Conservation (phyloP, 2,329 filamentous ascomycete genomes). For the Fusarium lyarnte region DNA sequence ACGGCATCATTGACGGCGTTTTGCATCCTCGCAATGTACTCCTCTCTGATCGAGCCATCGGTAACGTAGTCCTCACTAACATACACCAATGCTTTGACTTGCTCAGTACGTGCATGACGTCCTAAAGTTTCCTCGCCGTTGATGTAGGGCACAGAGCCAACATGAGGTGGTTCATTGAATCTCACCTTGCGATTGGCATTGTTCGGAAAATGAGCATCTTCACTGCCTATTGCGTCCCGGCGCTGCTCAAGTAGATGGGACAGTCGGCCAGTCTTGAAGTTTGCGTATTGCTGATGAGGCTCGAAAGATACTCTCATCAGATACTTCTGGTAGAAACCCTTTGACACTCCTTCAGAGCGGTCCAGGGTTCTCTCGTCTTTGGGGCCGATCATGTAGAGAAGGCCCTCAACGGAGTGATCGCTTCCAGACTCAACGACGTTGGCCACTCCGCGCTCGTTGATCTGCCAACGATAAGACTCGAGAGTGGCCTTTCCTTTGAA, state of each 20-base stretch:
- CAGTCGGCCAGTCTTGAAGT: not conserved
- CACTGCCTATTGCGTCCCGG: not conserved
- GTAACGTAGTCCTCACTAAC: not conserved
- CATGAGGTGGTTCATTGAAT: not conserved
- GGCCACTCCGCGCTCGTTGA: constrained; percentile 3
- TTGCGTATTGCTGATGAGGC: not conserved
- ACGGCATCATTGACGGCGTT: not conserved
- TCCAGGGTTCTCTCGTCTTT: not conserved
- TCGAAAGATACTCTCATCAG: not conserved
- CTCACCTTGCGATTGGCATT: not conserved
- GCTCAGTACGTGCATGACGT: not conserved
- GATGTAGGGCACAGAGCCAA: not conserved
- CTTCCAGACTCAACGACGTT: not conserved
- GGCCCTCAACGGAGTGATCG: not conserved
- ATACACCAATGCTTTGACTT: constrained; percentile 1
- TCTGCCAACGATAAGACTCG: not conserved
- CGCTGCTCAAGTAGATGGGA: not conserved
- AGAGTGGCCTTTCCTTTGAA: constrained; percentile 7
- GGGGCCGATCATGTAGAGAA: not conserved
- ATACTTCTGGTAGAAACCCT: not conserved
- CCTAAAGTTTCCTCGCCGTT: not conserved
- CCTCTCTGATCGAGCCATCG: not conserved
- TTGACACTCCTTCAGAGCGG: constrained; percentile 1
- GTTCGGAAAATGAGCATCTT: not conserved
- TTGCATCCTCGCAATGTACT: not conserved